Evolutionary conservation across 176 grass and related monocot species (phyloP).

Genomic region (Paspalum notatum): DNA sequence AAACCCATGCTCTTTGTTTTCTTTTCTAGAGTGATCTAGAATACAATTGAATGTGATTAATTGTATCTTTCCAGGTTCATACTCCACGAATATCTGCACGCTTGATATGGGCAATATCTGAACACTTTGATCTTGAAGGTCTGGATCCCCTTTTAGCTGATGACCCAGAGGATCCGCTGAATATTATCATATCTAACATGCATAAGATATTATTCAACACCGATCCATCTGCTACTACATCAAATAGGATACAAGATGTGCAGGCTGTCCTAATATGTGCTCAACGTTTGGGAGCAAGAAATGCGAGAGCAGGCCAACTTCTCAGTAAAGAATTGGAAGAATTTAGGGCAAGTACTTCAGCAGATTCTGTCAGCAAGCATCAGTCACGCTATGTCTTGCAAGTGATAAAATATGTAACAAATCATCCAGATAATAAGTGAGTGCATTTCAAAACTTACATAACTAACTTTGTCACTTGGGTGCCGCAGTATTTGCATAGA

Average conservation of each 20-base stretch:
- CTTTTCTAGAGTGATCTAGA: slow-evolving; percentile 1
- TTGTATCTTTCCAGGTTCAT: slow-evolving; percentile 66
- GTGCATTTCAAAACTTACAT: slow-evolving; percentile 42
- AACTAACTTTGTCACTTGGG: background rate
- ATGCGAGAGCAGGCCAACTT: slow-evolving; percentile 83
- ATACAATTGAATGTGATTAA: slow-evolving; percentile 27
- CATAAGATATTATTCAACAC: slow-evolving; percentile 93
- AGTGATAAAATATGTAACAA: slow-evolving; percentile 86
- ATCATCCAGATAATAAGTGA: slow-evolving; percentile 82
- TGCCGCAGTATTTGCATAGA: slow-evolving; percentile 11
- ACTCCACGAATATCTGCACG: slow-evolving; percentile 85
- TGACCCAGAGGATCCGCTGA: slow-evolving; percentile 96
- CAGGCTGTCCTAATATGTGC: slow-evolving; percentile 91
- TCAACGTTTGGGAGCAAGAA: slow-evolving; percentile 84
- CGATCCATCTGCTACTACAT: slow-evolving; percentile 76
- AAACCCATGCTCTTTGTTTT: background rate
- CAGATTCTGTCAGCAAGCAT: slow-evolving; percentile 93
- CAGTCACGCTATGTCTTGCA: slow-evolving; percentile 94
- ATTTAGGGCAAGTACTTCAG: slow-evolving; percentile 71
- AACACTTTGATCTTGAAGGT: slow-evolving; percentile 98
- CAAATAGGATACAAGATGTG: slow-evolving; percentile 91
- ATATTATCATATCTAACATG: slow-evolving; percentile 97
- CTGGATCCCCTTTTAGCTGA: slow-evolving; percentile 97
- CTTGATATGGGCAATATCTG: slow-evolving; percentile 91
- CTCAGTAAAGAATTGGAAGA: slow-evolving; percentile 95